phyloP scores from a whole-genome alignment of 148 eudicot genomes.

The Vaccinium myrtillus region DNA sequence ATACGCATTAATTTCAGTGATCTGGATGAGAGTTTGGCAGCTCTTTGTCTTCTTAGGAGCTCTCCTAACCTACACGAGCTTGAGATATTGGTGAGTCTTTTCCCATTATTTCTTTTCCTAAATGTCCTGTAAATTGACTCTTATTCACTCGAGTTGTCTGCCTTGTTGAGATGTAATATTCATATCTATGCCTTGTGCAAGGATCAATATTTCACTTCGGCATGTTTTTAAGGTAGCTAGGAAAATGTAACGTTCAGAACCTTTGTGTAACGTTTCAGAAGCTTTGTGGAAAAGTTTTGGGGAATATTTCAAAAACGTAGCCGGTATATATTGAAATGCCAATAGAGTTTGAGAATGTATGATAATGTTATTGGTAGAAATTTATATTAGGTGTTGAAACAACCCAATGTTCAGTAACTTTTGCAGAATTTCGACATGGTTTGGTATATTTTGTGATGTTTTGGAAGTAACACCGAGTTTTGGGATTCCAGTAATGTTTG shows the following conservation, averaged over 20 bases:
- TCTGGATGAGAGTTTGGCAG: constrained; percentile 54
- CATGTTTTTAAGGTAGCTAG: neutral
- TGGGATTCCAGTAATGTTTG: neutral
- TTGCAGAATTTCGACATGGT: neutral
- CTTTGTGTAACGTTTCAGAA: neutral
- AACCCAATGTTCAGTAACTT: neutral
- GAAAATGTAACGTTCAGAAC: neutral
- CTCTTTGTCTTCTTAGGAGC: constrained; percentile 67
- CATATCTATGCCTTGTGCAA: neutral
- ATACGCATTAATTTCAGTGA: constrained; percentile 68
- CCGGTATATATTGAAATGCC: neutral
- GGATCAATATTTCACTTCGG: neutral
- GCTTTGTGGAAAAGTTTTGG: neutral
- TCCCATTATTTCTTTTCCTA: neutral
- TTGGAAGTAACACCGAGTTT: neutral
- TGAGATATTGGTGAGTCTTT: constrained; percentile 65
- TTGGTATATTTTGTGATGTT: neutral
- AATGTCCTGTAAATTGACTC: neutral
- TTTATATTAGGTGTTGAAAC: neutral
- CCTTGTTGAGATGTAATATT: neutral
- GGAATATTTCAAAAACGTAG: neutral
- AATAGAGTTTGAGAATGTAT: neutral
- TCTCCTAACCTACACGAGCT: constrained; percentile 73
- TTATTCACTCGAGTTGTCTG: neutral
- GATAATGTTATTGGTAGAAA: neutral